Base-by-base conservation (phyloP, 2,329 filamentous ascomycete species). In the Talaromyces albobiverticillius region DNA sequence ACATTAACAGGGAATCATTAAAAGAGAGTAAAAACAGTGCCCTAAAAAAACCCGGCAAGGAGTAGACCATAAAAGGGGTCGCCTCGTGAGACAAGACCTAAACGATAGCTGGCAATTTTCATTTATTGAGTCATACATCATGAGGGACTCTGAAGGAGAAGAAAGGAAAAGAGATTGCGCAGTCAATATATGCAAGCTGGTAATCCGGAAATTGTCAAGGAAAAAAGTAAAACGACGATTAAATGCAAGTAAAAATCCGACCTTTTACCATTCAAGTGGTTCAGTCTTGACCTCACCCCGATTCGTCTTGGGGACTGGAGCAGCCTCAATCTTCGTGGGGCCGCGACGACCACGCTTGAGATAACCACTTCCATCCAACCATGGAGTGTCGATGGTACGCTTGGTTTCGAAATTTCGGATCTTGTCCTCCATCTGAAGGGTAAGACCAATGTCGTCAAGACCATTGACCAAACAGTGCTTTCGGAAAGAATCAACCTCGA, bases 381-480 rank as follows among this genome's bases (percentile, higher is more conserved):
- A 97, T 2, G 94, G 93, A 20, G 89, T 95, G 58, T 90, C 82
- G 50, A 79, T 73, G 9, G 87, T 87, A 69, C 91, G 84, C 72
- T 86, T 86, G 64, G 78, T 77, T 83, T 97, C 93, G 66, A 94
- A 96, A 57, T 81, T 81, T 55, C 82, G 77, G 68, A 97, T 96
- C 81, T 95, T 91, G 58, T 91, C 87, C 60, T 94, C 91, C 75
- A 89, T 83, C 76, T 95, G 89, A 81, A 96, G 90, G 5, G 93
- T 97, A 60, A 97, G 76, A 32, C 93, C 93, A 65, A 97, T 97
- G 64, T 97, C 94, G 69, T 97, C 93, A 9, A 97, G 84, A 0
- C 93, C 93, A 68, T 97, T 95, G 65, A 95, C 73, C 48, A 97
- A 77, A 73, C 93, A 97, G 76, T 97, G 90, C 76, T 95, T 95